Evolutionary conservation across 2,329 filamentous ascomycete species (phyloP), one percentile per base, ranked within the genome.

Genomic region (Apiospora phragmitis): DNA sequence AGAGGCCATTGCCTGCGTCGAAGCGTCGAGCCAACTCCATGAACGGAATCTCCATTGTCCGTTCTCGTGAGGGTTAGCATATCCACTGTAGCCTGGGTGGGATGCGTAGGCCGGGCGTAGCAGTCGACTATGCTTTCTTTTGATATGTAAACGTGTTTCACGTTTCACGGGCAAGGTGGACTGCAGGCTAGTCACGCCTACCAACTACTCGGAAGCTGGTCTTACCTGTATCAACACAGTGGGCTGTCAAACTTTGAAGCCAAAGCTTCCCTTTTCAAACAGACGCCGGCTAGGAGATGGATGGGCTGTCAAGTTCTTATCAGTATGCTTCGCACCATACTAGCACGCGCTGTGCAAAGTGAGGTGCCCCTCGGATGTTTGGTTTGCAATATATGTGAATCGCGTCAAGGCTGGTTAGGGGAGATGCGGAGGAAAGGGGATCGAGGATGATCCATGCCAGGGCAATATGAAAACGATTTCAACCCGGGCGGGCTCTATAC

Each of bases 321-420:
- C 18, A 12, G 9, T n/a, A 62, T 38, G 55, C 18, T 38, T 21
- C 55, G 32, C 9, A n/a, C 29, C 29, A 16, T 21, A 62, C 55
- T 62, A 35, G 29, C 4, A 32, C 32, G 21, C 8, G 55, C 18
- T 32, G 32, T 38, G 29, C 55, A 38, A 12, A 62, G 32, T n/a
- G 32, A 62, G 55, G 18, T 5, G 9, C 29, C 55, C 55, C 32
- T 16, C 21, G 1, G 18, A 38, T 11, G 55, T 62, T 38, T 38
- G 55, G 55, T 38, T 38, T 24, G 55, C 9, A 62, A 62, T 62
- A 62, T 62, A 62, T 38, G 18, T 62, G 55, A 62, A 38, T 35
- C 55, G 32, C 21, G 55, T 62, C 55, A 62, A 62, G 55, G 55
- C 55, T 38, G 55, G 18, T n/a, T n/a, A n/a, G 55, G 55, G 55